Base-by-base conservation (phyloP, 768 basidiomycete genomes). In the Gelatoporia subvermispora region DNA sequence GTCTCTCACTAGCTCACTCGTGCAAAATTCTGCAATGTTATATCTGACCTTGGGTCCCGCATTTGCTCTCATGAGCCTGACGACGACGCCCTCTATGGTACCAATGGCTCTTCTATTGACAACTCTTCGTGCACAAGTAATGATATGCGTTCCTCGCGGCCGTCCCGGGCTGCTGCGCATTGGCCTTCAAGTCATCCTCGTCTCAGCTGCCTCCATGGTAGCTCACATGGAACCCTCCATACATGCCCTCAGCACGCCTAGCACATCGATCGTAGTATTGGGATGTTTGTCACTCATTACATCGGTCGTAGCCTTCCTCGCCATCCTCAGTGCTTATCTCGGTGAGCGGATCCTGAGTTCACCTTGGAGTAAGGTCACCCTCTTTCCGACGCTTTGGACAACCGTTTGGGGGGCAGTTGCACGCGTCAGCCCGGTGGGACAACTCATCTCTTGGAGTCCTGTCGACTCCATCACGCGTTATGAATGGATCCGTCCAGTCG, bases 361-460 rank as follows among this genome's bases (percentile, higher is more conserved):
- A 1, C 66, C 39, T 16, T 78, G 76, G 72, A 51, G 71, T 2
- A 76, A 74, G 53, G 47, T 80, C 11, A 70, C 77, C 0, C 54
- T 85, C 34, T 88, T 91, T 61, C 88, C 88, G 0, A 73, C 75
- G 0, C 55, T 86, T 18, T 92, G 88, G 88, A 72, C 81, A 3
- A 74, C 77, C 1, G 55, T 71, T 2, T 89, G 87, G 87, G 73
- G 66, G 44, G 56, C 60, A 1, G 51, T 79, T 0, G 75, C 86
- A 1, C 72, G 66, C 51, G 13, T 76, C 23, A 88, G 78, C 57
- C 86, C 86, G 1, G 62, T 89, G 8, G 90, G 89, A 8, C 76
- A 84, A 48, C 74, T 92, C 10, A 70, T 80, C 8, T 76, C 82
- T 15, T 92, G 88, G 88, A 82, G 75, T 25, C 81, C 86, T 9